Base-by-base conservation (phyloP, 805 yeast species). In the Saccharomyces cerevisiae region DNA sequence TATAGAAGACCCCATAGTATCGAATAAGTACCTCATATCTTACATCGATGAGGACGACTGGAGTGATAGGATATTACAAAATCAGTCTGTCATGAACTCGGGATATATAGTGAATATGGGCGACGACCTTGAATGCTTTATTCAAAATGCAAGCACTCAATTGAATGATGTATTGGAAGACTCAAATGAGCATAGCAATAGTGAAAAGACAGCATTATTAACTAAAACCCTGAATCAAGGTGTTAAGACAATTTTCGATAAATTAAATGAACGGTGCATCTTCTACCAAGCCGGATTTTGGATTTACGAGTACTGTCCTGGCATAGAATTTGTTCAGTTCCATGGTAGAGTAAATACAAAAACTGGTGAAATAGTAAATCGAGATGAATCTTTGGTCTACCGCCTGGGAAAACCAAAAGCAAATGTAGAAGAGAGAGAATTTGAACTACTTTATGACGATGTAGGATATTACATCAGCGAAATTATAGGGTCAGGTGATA, bases 221-320 rank as follows among this genome's bases (percentile, higher is more conserved):
- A 53, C 57, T 14, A 46, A 56, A 28, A 64, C 61, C 14, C 46
- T 67, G 32, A 41, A 55, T 14, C 46, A 48, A 30, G 64, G 67
- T 27, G 53, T 61, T 3, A 52, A 60, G 1, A 55, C 66, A 2
- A 55, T 66, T 6, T 48, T 61, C 2, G 43, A 55, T 1, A 47
- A 51, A 3, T 48, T 64, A 17, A 52, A 54, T 17, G 60, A 52
- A 13, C 27, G 55, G 21, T 72, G 76, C 51, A 43, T 71, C 1
- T 43, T 57, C 21, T 65, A 60, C 48, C 48, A 54, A 2, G 64
- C 73, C 41, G 78, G 76, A n/a, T 82, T 79, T 63, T 82, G 85
- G 84, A 76, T 78, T 11, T 80, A 77, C 58, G 76, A 73, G 3
- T 75, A 74, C 52, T 80, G 85, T 61, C 74, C 70, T 55, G 80